phyloP scores from a whole-genome alignment of 2,329 filamentous ascomycete species.

The Ophiocordyceps australis region DNA sequence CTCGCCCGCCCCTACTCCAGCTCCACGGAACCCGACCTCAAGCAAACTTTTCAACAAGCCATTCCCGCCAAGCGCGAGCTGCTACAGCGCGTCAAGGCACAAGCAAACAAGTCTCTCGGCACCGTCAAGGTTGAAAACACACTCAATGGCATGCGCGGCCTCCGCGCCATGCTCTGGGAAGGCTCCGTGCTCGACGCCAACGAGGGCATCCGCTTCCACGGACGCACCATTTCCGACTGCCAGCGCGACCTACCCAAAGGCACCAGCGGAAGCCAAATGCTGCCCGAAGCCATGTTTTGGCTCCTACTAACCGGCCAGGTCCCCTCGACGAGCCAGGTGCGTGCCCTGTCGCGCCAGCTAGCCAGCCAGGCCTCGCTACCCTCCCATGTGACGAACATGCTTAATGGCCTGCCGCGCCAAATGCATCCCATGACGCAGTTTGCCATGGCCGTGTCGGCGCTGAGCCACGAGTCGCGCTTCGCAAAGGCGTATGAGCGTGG shows the following conservation, averaged over 20 bases:
- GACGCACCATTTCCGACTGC: conserved; percentile 95
- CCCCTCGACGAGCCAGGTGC: conserved; percentile 65
- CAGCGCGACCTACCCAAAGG: conserved; percentile 88
- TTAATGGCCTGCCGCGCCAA: conserved; percentile 74
- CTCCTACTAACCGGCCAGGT: conserved; percentile 86
- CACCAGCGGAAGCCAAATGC: conserved; percentile 83
- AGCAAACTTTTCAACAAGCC: conserved; percentile 62
- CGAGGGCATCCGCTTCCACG: conserved; percentile 96
- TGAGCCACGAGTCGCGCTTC: conserved; percentile 89
- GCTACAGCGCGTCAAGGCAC: conserved; percentile 80
- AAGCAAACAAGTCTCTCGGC: conserved; percentile 66
- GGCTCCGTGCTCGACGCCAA: conserved; percentile 92
- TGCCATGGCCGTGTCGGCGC: conserved; percentile 82
- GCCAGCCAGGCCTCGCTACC: conserved; percentile 76
- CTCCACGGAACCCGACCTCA: conserved; percentile 73
- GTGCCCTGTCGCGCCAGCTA: conserved; percentile 66
- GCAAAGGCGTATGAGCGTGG: conserved; percentile 85
- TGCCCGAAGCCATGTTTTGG: conserved; percentile 99
- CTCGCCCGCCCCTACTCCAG: conserved; percentile 38
- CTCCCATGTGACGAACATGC: conserved; percentile 67
- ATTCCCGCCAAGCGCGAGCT: conserved; percentile 91
- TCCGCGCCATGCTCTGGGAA: conserved; percentile 98
- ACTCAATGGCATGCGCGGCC: conserved; percentile 88
- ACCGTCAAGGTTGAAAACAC: conserved; percentile 90
- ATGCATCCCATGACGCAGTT: conserved; percentile 99